Conservation (phyloP, 257 asterid genomes). For the Solanum appendiculatum region DNA sequence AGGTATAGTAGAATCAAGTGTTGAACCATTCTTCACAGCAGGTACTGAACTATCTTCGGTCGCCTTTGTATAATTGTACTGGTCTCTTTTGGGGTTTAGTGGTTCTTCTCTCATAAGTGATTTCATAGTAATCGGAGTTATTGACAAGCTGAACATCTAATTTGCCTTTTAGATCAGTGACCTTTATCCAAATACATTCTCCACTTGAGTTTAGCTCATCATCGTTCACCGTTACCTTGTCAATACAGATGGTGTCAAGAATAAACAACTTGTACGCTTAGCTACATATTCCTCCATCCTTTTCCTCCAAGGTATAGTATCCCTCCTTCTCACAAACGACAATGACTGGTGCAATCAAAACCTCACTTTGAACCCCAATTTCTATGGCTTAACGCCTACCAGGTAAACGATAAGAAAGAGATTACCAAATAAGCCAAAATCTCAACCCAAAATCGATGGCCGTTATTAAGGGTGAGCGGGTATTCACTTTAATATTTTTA, state of each 20-base stretch:
- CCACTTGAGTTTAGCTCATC: neutral
- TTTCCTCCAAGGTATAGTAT: neutral
- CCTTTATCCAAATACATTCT: neutral
- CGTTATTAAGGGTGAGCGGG: no score
- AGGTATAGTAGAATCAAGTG: neutral
- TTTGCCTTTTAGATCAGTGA: neutral
- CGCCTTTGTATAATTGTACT: neutral
- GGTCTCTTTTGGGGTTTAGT: neutral
- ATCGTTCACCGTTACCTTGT: neutral
- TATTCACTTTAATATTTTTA: no score
- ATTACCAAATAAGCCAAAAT: no score
- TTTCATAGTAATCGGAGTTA: neutral
- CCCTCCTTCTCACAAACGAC: no score
- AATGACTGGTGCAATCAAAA: no score
- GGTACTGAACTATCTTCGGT: neutral
- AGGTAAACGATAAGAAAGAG: no score
- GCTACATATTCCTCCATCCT: neutral
- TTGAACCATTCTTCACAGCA: neutral
- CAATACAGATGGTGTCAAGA: neutral
- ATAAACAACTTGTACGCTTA: neutral
- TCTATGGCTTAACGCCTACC: no score
- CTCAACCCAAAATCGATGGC: no score
- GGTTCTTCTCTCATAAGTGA: neutral
- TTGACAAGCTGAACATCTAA: neutral
- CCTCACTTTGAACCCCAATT: no score